phyloP scores from a whole-genome alignment of 345 rosid species.

The Salix arbutifolia region DNA sequence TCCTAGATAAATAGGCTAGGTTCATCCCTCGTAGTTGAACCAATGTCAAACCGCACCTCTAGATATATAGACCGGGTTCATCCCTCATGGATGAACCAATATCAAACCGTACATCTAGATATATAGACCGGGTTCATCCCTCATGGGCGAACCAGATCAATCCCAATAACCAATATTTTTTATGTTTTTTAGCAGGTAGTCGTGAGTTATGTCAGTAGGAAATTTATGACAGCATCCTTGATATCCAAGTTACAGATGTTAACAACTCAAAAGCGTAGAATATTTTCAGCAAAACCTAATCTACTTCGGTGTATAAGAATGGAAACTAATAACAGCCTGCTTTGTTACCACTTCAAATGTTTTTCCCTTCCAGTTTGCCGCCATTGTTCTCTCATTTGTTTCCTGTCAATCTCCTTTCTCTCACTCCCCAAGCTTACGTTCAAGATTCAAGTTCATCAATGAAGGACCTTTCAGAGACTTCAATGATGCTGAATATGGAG shows the following conservation, averaged over 20 bases:
- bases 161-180: too few relatives aligned
- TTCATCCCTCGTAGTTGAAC: too few relatives aligned
- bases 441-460: not conserved
- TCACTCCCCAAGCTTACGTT: not conserved
- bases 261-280: not conserved
- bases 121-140: too few relatives aligned
- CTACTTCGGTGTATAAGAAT: not conserved
- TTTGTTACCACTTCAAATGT: not conserved
- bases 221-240: not conserved
- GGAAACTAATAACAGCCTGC: too few relatives aligned
- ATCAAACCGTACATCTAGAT: too few relatives aligned
- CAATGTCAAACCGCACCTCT: too few relatives aligned
- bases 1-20: too few relatives aligned
- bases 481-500: not conserved
- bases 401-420: not conserved
- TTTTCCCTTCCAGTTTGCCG: not conserved
- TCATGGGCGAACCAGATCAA: too few relatives aligned
- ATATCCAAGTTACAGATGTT: not conserved
- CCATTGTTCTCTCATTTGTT: not conserved
- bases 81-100: too few relatives aligned
- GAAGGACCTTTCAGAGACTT: not conserved
- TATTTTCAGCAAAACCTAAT: not conserved
- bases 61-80: too few relatives aligned
- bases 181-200: too few relatives aligned
- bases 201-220: not conserved